Evolutionary conservation across 1,139 yeast genomes (phyloP).

Genomic region (Petasospora rhodanensis): DNA sequence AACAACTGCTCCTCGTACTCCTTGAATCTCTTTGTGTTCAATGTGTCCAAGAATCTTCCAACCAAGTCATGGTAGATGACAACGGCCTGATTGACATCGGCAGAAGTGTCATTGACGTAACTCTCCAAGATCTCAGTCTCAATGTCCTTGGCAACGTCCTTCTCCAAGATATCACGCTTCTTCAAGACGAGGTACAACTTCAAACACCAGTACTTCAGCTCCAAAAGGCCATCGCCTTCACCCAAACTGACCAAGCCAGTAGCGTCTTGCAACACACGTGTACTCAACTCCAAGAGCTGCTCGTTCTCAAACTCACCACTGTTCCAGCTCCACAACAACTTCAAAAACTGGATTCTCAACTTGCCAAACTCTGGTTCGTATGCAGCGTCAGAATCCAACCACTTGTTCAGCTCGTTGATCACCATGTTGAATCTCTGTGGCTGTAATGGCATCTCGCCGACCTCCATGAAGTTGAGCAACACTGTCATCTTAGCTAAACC

Average conservation of each 20-base stretch:
- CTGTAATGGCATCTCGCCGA: slow-evolving; percentile 40
- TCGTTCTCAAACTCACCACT: slow-evolving; percentile 16
- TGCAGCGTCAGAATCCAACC: slow-evolving; percentile 61
- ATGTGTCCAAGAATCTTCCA: slow-evolving; percentile 16
- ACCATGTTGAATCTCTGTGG: slow-evolving; percentile 61
- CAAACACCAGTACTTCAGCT: slow-evolving; percentile 46
- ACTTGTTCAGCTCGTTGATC: slow-evolving; percentile 43
- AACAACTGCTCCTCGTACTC: slow-evolving; percentile 22
- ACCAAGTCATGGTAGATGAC: slow-evolving; percentile 21
- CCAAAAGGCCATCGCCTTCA: slow-evolving; percentile 31
- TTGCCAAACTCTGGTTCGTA: slow-evolving; percentile 51
- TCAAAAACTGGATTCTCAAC: slow-evolving; percentile 48
- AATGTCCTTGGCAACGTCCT: slow-evolving; percentile 27
- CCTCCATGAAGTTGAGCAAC: slow-evolving; percentile 42
- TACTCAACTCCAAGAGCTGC: slow-evolving; percentile 24
- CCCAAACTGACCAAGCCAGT: slow-evolving; percentile 42
- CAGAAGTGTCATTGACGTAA: slow-evolving; percentile 19
- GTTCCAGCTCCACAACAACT: slow-evolving; percentile 36
- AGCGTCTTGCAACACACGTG: slow-evolving; percentile 46
- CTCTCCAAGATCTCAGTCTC: slow-evolving; percentile 25
- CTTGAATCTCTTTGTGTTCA: slow-evolving; percentile 13
- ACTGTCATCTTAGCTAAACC: slow-evolving; percentile 48
- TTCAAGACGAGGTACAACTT: slow-evolving; percentile 36
- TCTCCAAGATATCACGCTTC: slow-evolving; percentile 27
- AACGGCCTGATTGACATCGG: slow-evolving; percentile 19